These are phyloP conservation scores for Mucor ambiguus DNA, from an alignment of 371 early-diverging fungal species.

Conservation along the genomic window DNA sequence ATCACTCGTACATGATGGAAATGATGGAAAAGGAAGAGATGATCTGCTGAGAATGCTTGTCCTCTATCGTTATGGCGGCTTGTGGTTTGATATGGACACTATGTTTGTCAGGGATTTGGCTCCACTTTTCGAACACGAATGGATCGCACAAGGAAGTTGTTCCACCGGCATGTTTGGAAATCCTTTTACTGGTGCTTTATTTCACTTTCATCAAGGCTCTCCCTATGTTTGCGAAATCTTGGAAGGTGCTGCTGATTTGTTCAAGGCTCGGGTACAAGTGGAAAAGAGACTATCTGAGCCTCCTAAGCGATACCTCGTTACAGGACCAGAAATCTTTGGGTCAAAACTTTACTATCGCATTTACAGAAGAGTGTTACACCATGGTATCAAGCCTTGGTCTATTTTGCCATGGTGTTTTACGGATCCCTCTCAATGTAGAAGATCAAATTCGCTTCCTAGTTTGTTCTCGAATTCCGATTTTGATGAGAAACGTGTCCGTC, in stretches of 20 bases:
- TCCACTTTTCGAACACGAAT: slow-evolving; percentile 45
- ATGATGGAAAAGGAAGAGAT: slow-evolving; percentile 27
- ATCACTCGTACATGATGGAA: slow-evolving; percentile 14
- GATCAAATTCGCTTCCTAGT: slow-evolving; percentile 34
- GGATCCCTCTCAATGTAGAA: slow-evolving; percentile 32
- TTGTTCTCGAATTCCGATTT: slow-evolving; percentile 27
- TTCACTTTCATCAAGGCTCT: slow-evolving; percentile 36
- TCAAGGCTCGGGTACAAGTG: slow-evolving; percentile 17
- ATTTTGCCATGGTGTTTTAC: slow-evolving; percentile 54
- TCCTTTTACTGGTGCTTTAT: slow-evolving; percentile 39
- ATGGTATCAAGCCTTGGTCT: slow-evolving; percentile 51
- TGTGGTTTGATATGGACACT: slow-evolving; percentile 53
- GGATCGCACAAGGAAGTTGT: slow-evolving; percentile 46
- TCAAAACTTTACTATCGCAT: slow-evolving; percentile 33
- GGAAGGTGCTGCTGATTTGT: slow-evolving; percentile 29
- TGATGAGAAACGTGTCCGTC: slow-evolving; percentile 26
- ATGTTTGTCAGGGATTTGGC: slow-evolving; percentile 50
- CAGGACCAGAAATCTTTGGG: slow-evolving; percentile 35
- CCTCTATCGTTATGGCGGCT: slow-evolving; percentile 48
- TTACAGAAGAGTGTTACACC: slow-evolving; percentile 45
- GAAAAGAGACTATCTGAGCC: neutral
- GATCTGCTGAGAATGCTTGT: slow-evolving; percentile 39
- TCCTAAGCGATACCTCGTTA: slow-evolving; percentile 18
- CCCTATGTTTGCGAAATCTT: slow-evolving; percentile 48
- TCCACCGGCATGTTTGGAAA: slow-evolving; percentile 35